Percentiles rank a stretch among this genome's conserved stretches.
phyloP scores from a whole-genome alignment of 768 basidiomycete species.

The Xerocomus brunneocitrinus region DNA sequence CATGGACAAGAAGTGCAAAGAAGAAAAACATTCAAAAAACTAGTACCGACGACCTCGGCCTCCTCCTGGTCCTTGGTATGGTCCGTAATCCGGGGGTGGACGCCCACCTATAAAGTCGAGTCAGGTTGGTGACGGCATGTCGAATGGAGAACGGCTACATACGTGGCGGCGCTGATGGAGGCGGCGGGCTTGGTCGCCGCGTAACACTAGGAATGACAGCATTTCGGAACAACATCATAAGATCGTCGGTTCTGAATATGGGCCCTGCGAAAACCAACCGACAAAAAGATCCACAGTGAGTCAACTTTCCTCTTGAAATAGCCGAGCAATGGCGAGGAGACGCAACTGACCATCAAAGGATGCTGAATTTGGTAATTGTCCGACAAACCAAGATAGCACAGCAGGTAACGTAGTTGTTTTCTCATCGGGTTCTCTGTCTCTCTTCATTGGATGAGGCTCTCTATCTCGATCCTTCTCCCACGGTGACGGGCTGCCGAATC shows the following conservation, averaged over 20 bases:
- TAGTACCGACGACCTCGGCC: constrained; percentile 42
- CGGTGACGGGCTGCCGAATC: constrained; percentile 36
- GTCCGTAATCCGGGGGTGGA: constrained; percentile 83
- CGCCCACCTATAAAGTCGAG: constrained; percentile 45
- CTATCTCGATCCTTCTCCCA: constrained; percentile 47
- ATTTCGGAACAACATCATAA: constrained; percentile 80
- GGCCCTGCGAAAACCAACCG: constrained; percentile 52
- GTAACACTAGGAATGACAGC: constrained; percentile 70
- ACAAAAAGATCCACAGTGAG: neutral
- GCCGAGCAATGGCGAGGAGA: constrained; percentile 5
- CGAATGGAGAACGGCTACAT: neutral
- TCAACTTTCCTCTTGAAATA: constrained; percentile 10
- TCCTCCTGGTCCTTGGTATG: constrained; percentile 71
- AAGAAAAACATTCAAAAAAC: neutral
- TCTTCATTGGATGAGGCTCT: constrained; percentile 36
- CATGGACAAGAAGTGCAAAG: constrained; percentile 10
- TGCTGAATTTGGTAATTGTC: constrained; percentile 63
- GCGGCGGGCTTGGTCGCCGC: constrained; percentile 51
- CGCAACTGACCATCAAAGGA: constrained; percentile 77
- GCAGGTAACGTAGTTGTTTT: constrained; percentile 46
- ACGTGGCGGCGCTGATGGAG: constrained; percentile 50
- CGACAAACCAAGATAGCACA: constrained; percentile 81
- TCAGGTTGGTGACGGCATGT: constrained; percentile 3
- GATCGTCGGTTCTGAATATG: constrained; percentile 83
- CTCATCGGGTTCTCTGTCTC: constrained; percentile 42